Base-by-base conservation (phyloP, 2,329 filamentous ascomycete genomes). In the Hymenoscyphus linearis region DNA sequence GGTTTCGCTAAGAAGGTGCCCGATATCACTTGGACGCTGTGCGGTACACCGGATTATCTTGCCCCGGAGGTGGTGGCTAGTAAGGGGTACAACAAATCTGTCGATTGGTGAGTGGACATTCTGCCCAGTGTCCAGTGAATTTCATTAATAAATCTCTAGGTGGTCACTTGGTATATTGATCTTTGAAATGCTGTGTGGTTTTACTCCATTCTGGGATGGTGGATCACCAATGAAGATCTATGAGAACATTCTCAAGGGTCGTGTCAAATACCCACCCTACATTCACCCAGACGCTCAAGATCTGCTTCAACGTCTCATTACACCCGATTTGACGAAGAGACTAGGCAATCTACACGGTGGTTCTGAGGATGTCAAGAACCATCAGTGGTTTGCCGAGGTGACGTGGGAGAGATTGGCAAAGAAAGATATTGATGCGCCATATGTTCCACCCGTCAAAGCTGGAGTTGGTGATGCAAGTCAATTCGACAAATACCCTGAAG, bases 151-250 rank as follows among this genome's bases (percentile, higher is more conserved):
- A 52, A 55, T 50, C 31, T 61, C 10, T 67, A 97, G 93, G 93
- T 99, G 95, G 95, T 98, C 93, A 58, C 82, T 99, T 62, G 95
- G 95, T 53, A 98, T 99, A 73, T 80, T 99, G 69, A 98, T 99
- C 75, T 99, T 97, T 76, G 95, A 99, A 81, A 99, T 99, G 95
- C 85, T 99, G 40, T 98, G 95, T 74, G 95, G 95, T 31, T 99
- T 97, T 77, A 99, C 95, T 4, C 95, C 95, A 4, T 99, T 99
- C 80, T 99, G 95, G 93, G 95, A 99, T 75, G 91, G 90, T 70
- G 95, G 93, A 60, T 96, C 91, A 52, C 93, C 95, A 2, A 96
- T 99, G 85, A 97, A 96, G 78, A 99, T 99, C 72, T 99, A 99
- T 78, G 95, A 99, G 79, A 99, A 99, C 75, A 99, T 99, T 71